A percentile compares a stretch with the other conserved stretches of the same genome.
These are phyloP conservation scores for Heterobasidion parviporum DNA, from an alignment of 1,284 basidiomycete species.

Conservation along the genomic window DNA sequence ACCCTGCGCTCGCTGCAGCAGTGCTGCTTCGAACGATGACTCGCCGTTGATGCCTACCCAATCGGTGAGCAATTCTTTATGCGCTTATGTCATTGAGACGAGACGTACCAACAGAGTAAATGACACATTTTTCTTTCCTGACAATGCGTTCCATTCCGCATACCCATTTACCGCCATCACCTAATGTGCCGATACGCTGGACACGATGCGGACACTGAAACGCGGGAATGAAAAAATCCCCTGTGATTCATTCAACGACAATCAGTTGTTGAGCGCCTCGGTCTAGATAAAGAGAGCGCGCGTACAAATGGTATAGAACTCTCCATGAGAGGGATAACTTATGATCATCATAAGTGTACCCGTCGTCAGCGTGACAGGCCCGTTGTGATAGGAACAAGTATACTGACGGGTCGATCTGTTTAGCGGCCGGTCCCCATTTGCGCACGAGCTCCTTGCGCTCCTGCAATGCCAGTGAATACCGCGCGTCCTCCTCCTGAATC, in stretches of 20 bases:
- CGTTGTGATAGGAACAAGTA: conserved; percentile 46
- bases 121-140: conserved; percentile 45
- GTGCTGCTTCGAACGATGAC: conserved; percentile 42
- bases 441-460: not conserved
- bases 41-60: conserved; percentile 14
- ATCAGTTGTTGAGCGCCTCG: not conserved
- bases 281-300: not conserved
- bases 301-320: not conserved
- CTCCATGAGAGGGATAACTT: not conserved
- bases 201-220: conserved; percentile 60
- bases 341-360: too few relatives aligned
- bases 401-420: not conserved
- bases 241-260: conserved; percentile 19
- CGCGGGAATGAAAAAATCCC: conserved; percentile 60
- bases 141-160: conserved; percentile 51
- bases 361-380: conserved; percentile 56
- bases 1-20: conserved; percentile 31
- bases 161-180: conserved; percentile 64
- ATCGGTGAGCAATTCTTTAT: not conserved
- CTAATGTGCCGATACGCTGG: conserved; percentile 48
- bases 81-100: not conserved
- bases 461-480: not conserved
- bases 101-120: conserved; percentile 43
- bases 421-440: not conserved
- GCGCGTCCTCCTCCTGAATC: not conserved